Base-by-base conservation (phyloP, 2,329 filamentous ascomycete genomes). In the Ophiostoma fasciatum region DNA sequence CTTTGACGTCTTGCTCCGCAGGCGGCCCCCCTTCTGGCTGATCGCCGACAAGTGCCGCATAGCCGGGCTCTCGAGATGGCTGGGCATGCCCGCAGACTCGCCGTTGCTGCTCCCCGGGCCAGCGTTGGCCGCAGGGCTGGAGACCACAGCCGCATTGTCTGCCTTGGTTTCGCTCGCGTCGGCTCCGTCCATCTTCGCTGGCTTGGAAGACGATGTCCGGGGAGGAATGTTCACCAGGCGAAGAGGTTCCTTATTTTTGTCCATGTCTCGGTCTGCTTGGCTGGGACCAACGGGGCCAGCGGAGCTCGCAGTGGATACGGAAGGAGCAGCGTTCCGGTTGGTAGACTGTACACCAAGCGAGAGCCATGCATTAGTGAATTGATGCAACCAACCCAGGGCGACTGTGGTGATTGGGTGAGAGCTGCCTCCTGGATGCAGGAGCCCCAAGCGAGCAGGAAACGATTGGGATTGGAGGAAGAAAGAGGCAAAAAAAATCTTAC, bases 41-140 rank as follows among this genome's bases (percentile, higher is more conserved):
- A 96, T 67, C n/a, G 87, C 84, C 31, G 82, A 76, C 27, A 96
- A 69, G 39, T 92, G 84, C 55, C 84, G 78, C 12, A 82, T 78
- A 15, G 88, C 88, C 31, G 82, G 75, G 46, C 82, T 87, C 41
- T 63, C 60, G 28, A 56, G 39, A 36, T 61, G 60, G 47, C 49
- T 42, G 37, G 56, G 39, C 9, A 48, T n/a, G n/a, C n/a, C n/a
- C n/a, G n/a, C n/a, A 20, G 21, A 12, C 10, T 35, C 19, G 9
- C 22, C 12, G 19, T n/a, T 18, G 18, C 15, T 14, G 6, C 21
- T 27, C 11, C 11, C 20, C 14, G 14, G 19, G 12, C 34, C 36
- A 7, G n/a, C n/a, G n/a, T n/a, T n/a, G n/a, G n/a, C n/a, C n/a
- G n/a, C n/a, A n/a, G n/a, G n/a, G n/a, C n/a, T n/a, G n/a, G n/a